Conservation (phyloP, 331 rosid genomes). For the Acacia pycnantha region DNA sequence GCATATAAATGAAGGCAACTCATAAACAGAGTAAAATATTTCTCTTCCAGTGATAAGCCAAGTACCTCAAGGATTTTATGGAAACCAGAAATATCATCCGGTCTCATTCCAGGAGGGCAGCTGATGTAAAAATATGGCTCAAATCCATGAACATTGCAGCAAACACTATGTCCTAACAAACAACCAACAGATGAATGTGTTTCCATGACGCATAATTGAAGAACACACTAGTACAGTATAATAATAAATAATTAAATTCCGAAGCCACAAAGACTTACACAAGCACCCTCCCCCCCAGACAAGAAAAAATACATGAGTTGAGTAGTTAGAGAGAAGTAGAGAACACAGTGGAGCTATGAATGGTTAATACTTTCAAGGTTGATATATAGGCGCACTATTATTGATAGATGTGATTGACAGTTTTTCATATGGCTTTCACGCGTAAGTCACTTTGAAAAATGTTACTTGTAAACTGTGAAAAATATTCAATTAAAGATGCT, state of each 20-base stretch:
- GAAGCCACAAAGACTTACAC: background rate
- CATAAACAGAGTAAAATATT: background rate
- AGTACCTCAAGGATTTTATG: slow-evolving; percentile 84
- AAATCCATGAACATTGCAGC: slow-evolving; percentile 94
- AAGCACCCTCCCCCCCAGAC: background rate
- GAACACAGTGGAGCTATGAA: background rate
- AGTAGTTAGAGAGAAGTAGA: background rate
- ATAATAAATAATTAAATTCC: background rate
- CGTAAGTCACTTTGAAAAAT: background rate
- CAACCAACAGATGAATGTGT: slow-evolving; percentile 22
- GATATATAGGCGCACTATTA: background rate
- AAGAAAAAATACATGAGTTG: background rate
- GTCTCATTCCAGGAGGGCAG: slow-evolving; percentile 91
- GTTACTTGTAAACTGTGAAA: background rate
- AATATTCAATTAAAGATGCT: slow-evolving; percentile 8
- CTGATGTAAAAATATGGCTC: slow-evolving; percentile 91
- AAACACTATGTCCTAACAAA: slow-evolving; percentile 82
- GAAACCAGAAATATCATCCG: slow-evolving; percentile 77
- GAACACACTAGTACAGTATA: background rate
- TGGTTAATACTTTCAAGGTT: background rate
- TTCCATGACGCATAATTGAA: slow-evolving; percentile 16
- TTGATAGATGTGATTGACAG: slow-evolving; percentile 18
- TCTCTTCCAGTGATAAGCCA: slow-evolving; percentile 15
- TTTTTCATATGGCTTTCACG: background rate
- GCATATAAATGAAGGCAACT: slow-evolving; percentile 19